phyloP scores from a whole-genome alignment of 768 basidiomycete species.

The Pulveroboletus sp. region DNA sequence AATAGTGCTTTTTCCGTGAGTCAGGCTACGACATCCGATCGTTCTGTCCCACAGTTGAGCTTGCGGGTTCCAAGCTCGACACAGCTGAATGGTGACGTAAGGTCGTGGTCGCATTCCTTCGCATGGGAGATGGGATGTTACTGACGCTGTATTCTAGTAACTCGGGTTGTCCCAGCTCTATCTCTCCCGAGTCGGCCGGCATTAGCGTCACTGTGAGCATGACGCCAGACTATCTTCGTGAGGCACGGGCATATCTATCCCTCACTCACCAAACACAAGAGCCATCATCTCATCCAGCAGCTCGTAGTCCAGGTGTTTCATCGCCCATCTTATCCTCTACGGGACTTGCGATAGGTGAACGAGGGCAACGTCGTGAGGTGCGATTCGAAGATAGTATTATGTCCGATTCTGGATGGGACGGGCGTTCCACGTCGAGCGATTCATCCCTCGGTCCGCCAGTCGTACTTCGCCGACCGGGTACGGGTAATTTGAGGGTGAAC shows the following conservation, averaged over 20 bases:
- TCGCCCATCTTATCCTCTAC: constrained; percentile 30
- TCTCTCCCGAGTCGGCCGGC: constrained; percentile 32
- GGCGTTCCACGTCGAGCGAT: constrained; percentile 28
- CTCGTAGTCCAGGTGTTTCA: constrained; percentile 20
- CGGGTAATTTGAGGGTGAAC: constrained; percentile 10
- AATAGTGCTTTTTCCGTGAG: constrained; percentile 2
- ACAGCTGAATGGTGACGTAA: constrained; percentile 9
- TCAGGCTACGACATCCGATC: constrained; percentile 9
- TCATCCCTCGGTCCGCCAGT: constrained; percentile 25
- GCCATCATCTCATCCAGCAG: constrained; percentile 5
- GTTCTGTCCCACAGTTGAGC: constrained; percentile 22
- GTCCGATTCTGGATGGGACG: constrained; percentile 27
- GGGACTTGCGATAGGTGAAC: constrained; percentile 25
- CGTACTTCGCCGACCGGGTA: constrained; percentile 11
- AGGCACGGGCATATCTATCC: constrained; percentile 31
- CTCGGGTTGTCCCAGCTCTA: constrained; percentile 26
- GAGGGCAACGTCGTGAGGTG: constrained; percentile 30
- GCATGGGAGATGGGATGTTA: background rate
- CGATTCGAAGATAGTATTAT: constrained; percentile 33
- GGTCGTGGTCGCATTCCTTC: constrained; percentile 6
- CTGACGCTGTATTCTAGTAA: constrained; percentile 15
- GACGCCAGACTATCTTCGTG: constrained; percentile 31
- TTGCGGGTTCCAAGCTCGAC: constrained; percentile 24
- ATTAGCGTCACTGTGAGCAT: constrained; percentile 28
- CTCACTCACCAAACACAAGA: constrained; percentile 23